A percentile compares a stretch with the other conserved stretches of the same genome.
phyloP scores from a whole-genome alignment of 352 stramenopile species.

The Phytophthora pisi region DNA sequence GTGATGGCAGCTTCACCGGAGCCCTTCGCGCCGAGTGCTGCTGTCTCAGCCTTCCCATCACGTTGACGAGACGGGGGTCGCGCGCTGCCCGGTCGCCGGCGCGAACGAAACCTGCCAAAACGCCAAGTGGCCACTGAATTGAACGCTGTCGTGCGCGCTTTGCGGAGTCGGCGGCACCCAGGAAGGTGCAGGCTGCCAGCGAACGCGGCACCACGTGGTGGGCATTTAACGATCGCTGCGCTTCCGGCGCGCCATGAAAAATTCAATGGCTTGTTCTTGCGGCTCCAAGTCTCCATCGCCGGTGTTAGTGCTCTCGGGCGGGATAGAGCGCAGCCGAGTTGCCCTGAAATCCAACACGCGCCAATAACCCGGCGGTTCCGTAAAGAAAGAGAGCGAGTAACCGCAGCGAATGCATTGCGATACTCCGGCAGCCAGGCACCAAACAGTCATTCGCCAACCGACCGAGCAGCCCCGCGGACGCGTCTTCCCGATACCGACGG shows the following conservation, averaged over 20 bases:
- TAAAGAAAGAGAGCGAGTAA: conserved; percentile 6
- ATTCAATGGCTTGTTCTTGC: conserved; percentile 26
- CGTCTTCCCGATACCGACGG: background rate
- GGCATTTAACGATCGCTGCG: background rate
- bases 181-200: background rate
- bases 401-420: conserved; percentile 4
- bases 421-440: background rate
- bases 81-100: background rate
- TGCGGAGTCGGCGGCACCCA: no score
- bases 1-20: background rate
- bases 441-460: conserved; percentile 23
- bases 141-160: conserved; percentile 1
- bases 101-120: conserved; percentile 20
- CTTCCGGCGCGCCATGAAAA: conserved; percentile 12
- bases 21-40: background rate
- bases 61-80: background rate
- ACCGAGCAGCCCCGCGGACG: no score
- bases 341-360: conserved; percentile 5
- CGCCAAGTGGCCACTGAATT: conserved; percentile 3
- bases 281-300: background rate
- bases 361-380: conserved; percentile 15
- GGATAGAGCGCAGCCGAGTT: conserved; percentile 19
- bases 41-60: conserved; percentile 10
- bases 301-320: conserved; percentile 4
- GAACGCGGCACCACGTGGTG: conserved; percentile 5